phyloP scores from a whole-genome alignment of 208 protist species.

The Leptomonas pyrrhocoris region DNA sequence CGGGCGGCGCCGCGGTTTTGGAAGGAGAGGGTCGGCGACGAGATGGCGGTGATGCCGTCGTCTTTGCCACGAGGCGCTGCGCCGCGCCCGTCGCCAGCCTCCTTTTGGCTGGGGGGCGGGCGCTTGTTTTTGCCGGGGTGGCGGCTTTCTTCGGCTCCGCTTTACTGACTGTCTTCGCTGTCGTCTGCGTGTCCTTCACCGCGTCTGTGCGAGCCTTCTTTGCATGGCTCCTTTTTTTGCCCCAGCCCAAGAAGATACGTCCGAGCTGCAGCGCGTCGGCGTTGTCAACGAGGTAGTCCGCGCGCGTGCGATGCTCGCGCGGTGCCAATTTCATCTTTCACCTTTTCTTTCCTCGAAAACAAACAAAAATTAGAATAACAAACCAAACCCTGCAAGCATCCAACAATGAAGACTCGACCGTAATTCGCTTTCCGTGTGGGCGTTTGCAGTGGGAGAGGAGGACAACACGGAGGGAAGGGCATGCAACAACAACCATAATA shows the following conservation, averaged over 20 bases:
- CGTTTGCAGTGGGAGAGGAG: neutral
- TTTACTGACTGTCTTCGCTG: too few relatives aligned
- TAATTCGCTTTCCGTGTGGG: neutral
- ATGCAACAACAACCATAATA: too few relatives aligned
- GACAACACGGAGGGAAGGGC: neutral
- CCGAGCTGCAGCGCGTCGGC: slow-evolving; percentile 37
- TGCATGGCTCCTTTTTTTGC: neutral
- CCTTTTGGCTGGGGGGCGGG: neutral
- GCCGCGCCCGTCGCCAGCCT: neutral
- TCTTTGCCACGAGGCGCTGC: neutral
- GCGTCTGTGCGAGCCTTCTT: too few relatives aligned
- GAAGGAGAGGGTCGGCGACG: neutral
- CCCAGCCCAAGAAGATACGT: slow-evolving; percentile 41
- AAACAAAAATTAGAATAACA: neutral
- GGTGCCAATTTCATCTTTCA: slow-evolving; percentile 46
- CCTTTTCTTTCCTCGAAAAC: neutral
- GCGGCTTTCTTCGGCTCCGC: neutral
- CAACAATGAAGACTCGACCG: neutral
- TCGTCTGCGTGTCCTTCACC: too few relatives aligned
- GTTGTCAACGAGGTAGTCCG: slow-evolving; percentile 49
- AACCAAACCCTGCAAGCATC: too few relatives aligned
- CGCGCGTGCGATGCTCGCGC: slow-evolving; percentile 22
- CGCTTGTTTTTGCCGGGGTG: slow-evolving; percentile 5
- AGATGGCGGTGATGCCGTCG: neutral
- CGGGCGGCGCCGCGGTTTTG: neutral